Evolutionary conservation across 192 early-diverging fungal genomes (phyloP).

Genomic region (Cetraspora pellucida): DNA sequence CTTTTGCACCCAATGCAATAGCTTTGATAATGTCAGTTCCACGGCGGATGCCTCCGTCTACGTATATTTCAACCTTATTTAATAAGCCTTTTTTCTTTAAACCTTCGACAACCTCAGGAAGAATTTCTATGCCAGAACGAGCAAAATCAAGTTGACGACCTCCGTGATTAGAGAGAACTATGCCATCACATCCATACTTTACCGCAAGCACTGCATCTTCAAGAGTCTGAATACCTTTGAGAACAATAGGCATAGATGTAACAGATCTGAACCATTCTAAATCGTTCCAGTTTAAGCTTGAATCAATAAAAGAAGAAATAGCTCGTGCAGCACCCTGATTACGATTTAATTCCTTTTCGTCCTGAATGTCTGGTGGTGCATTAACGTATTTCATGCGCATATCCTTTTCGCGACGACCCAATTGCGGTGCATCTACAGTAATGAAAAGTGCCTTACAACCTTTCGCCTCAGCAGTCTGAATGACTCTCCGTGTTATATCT

Average conservation of each 20-base stretch:
- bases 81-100: conserved; percentile 53
- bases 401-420: conserved; percentile 77
- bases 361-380: conserved; percentile 39
- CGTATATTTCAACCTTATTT: conserved; percentile 78
- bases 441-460: conserved; percentile 80
- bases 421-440: conserved; percentile 80
- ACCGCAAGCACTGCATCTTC: conserved; percentile 91
- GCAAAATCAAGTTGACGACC: conserved; percentile 90
- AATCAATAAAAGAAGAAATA: conserved; percentile 81
- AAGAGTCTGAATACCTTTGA: conserved; percentile 91
- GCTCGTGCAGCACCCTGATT: conserved; percentile 66
- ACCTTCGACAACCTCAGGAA: conserved; percentile 85
- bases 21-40: conserved; percentile 97
- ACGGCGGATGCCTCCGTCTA: conserved; percentile 92
- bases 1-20: conserved; percentile 90
- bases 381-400: conserved; percentile 73
- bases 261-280: conserved; percentile 85
- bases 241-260: conserved; percentile 82
- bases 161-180: conserved; percentile 96
- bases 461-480: conserved; percentile 70
- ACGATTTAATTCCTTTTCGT: conserved; percentile 44
- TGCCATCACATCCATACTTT: conserved; percentile 73
- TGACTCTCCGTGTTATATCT: conserved; percentile 60
- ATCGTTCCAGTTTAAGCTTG: conserved; percentile 84
- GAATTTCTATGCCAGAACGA: conserved; percentile 72